Percentiles rank a stretch among this genome's conserved stretches.
These are phyloP conservation scores for Suillus variegatus DNA, from an alignment of 768 basidiomycete species.

Conservation along the genomic window DNA sequence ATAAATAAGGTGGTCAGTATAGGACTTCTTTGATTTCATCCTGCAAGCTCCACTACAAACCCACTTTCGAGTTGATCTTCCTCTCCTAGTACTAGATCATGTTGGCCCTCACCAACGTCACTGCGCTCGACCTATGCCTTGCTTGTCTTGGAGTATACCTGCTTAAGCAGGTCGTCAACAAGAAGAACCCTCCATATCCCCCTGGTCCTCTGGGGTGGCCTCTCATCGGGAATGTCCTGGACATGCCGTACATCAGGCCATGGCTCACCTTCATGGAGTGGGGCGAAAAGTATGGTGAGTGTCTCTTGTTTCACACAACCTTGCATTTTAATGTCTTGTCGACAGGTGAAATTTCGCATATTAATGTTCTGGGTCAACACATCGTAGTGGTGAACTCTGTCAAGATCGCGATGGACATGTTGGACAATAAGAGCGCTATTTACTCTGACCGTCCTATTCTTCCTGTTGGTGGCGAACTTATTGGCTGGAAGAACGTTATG, in stretches of 20 bases:
- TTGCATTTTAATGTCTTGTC: not conserved
- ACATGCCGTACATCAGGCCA: conserved; percentile 47
- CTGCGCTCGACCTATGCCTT: conserved; percentile 34
- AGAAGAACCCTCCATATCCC: conserved; percentile 33
- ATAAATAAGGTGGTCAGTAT: no score
- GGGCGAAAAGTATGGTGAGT: conserved; percentile 46
- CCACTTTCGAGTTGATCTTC: not conserved
- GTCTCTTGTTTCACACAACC: not conserved
- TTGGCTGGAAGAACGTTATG: conserved; percentile 35
- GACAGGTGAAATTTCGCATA: conserved; percentile 62
- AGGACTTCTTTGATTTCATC: no score
- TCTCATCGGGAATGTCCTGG: conserved; percentile 48
- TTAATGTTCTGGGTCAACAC: conserved; percentile 59
- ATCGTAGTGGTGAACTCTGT: conserved; percentile 56
- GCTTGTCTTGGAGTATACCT: conserved; percentile 30
- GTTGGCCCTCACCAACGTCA: conserved; percentile 23
- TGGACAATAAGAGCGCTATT: conserved; percentile 65
- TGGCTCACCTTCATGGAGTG: conserved; percentile 48
- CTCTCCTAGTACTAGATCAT: not conserved
- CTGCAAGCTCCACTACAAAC: not conserved
- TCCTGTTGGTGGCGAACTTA: conserved; percentile 38
- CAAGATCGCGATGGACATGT: conserved; percentile 52
- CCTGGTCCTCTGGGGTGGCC: conserved; percentile 49
- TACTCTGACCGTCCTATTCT: conserved; percentile 66
- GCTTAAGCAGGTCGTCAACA: conserved; percentile 23